Evolutionary conservation across 2,329 filamentous ascomycete species (phyloP).

Genomic region (Metarhizium rileyi): DNA sequence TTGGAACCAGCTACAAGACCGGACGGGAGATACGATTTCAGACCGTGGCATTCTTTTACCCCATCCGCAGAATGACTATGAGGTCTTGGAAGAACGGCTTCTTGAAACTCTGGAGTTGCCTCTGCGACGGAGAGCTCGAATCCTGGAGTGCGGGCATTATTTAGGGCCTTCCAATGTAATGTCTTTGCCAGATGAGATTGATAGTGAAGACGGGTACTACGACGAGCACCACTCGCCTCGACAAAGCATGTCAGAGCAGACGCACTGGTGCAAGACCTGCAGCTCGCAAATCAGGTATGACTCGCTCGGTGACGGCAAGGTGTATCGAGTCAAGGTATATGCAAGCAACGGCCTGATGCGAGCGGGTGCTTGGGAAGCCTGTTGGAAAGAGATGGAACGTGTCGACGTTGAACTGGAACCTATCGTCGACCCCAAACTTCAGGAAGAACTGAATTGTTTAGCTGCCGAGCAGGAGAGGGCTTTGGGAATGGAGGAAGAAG

Average conservation of each 20-base stretch:
- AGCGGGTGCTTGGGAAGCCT: conserved; percentile 82
- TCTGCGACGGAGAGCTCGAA: conserved; percentile 51
- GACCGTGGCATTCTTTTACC: conserved; percentile 65
- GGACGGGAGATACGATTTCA: conserved; percentile 62
- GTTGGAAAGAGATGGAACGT: conserved; percentile 98
- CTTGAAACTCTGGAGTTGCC: conserved; percentile 66
- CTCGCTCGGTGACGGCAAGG: conserved; percentile 40
- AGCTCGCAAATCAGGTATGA: conserved; percentile 45
- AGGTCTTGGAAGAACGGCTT: conserved; percentile 67
- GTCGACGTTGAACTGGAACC: conserved; percentile 89
- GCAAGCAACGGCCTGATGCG: conserved; percentile 93
- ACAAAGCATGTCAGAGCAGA: conserved; percentile 20
- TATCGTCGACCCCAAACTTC: conserved; percentile 49
- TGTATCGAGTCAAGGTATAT: conserved; percentile 79
- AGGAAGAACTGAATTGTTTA: conserved; percentile 51
- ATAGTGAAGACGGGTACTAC: conserved; percentile 35
- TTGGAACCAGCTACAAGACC: conserved; percentile 59
- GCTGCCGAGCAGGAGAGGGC: conserved; percentile 34
- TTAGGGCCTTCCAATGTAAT: conserved; percentile 49
- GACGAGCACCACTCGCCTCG: conserved; percentile 19
- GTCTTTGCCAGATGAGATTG: conserved; percentile 31
- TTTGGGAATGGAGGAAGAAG: conserved; percentile 24
- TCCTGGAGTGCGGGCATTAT: conserved; percentile 70
- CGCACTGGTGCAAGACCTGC: conserved; percentile 49
- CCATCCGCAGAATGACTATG: conserved; percentile 72